phyloP scores from a whole-genome alignment of 257 asterid species.

The Lithospermum erythrorhizon region DNA sequence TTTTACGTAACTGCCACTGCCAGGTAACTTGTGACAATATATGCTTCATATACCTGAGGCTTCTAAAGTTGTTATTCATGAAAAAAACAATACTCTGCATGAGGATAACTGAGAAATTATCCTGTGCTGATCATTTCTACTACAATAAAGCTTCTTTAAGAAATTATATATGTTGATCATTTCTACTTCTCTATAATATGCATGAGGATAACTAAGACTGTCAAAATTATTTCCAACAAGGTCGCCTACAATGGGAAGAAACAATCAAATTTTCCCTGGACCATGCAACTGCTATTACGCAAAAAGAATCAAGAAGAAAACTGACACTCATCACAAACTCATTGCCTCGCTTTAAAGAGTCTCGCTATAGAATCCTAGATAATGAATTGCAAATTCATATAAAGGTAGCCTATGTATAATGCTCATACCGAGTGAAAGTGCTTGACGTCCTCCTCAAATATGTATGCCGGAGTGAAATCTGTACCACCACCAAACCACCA shows the following conservation, averaged over 20 bases:
- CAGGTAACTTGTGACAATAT: background rate
- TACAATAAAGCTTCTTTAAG: too few species aligned
- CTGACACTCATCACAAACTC: too few species aligned
- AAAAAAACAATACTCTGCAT: too few species aligned
- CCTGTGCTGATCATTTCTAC: background rate
- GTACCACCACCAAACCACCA: slow-evolving; percentile 99
- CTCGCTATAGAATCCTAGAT: too few species aligned
- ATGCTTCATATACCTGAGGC: too few species aligned
- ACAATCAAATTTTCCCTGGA: background rate
- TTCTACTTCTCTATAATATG: background rate
- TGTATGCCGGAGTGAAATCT: slow-evolving; percentile 92
- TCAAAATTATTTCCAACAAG: too few species aligned
- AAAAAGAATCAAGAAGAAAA: too few species aligned
- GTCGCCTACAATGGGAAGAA: background rate
- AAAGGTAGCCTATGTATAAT: background rate
- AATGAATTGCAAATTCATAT: background rate
- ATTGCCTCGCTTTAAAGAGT: too few species aligned
- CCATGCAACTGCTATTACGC: background rate
- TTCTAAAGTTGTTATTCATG: background rate
- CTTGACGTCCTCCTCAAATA: slow-evolving; percentile 90
- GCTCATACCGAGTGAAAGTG: slow-evolving; percentile 82
- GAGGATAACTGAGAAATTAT: too few species aligned
- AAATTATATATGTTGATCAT: background rate
- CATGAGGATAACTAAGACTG: background rate
- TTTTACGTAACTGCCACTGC: background rate